Conservation (phyloP, 345 rosid genomes). For the Sonneratia caseolaris region DNA sequence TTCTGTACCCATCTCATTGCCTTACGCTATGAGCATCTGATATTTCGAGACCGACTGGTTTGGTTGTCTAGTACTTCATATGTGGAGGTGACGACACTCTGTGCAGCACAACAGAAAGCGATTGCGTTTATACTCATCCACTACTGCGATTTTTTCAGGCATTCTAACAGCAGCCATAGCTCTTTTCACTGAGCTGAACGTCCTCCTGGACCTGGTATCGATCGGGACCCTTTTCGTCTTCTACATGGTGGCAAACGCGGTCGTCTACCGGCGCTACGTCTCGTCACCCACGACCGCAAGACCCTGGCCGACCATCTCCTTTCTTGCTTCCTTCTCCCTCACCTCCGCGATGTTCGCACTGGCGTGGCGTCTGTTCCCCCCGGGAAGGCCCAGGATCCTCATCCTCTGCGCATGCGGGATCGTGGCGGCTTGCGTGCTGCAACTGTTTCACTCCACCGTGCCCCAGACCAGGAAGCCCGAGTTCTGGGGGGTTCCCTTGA, state of each 20-base stretch:
- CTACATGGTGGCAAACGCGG: constrained; percentile 92
- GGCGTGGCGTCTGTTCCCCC: constrained; percentile 51
- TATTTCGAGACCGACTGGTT: no score
- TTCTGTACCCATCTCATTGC: no score
- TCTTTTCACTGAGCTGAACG: constrained; percentile 57
- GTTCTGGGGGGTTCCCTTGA: constrained; percentile 82
- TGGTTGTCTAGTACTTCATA: no score
- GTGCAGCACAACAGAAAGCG: no score
- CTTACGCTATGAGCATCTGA: no score
- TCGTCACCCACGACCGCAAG: constrained; percentile 48
- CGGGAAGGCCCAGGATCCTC: constrained; percentile 39
- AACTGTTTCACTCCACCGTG: constrained; percentile 40
- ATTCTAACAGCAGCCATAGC: constrained; percentile 74
- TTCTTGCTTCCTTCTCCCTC: constrained; percentile 47
- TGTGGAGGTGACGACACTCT: no score
- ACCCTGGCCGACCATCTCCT: constrained; percentile 72
- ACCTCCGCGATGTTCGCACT: constrained; percentile 59
- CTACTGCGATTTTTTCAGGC: constrained; percentile 22
- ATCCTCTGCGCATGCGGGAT: constrained; percentile 37
- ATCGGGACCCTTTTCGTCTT: constrained; percentile 94
- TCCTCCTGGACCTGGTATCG: constrained; percentile 75
- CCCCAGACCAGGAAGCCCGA: constrained; percentile 67
- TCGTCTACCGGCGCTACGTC: constrained; percentile 69
- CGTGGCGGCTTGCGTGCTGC: constrained; percentile 31
- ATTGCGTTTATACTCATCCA: no score